Evolutionary conservation across 1,284 basidiomycete genomes (phyloP).

Genomic region (Tylopilus orsonianus): DNA sequence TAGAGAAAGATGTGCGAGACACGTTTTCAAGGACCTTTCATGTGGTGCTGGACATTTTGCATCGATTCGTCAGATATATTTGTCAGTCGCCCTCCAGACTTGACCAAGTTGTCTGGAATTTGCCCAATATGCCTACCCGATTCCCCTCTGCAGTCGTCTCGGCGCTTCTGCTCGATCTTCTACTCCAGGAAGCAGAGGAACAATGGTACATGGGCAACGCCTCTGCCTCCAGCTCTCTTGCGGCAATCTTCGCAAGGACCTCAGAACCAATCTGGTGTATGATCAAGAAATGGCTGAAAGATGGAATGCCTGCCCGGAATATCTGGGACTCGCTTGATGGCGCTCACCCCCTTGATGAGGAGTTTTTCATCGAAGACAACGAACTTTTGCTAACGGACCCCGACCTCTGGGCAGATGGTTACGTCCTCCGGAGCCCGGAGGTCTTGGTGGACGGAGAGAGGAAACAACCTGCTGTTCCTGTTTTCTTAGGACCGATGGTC

Average conservation of each 20-base stretch:
- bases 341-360: conserved; percentile 52
- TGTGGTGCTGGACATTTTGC: conserved; percentile 50
- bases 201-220: conserved; percentile 56
- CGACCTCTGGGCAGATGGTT: conserved; percentile 82
- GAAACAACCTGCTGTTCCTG: conserved; percentile 49
- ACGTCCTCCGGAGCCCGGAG: conserved; percentile 49
- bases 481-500: conserved; percentile 60
- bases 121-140: conserved; percentile 41
- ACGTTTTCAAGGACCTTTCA: conserved; percentile 57
- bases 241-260: conserved; percentile 59
- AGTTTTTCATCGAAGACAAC: conserved; percentile 81
- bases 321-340: conserved; percentile 33
- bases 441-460: conserved; percentile 33
- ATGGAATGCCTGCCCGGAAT: conserved; percentile 66
- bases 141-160: conserved; percentile 51
- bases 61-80: conserved; percentile 28
- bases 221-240: conserved; percentile 52
- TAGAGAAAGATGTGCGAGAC: conserved; percentile 58
- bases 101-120: conserved; percentile 40
- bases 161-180: conserved; percentile 58
- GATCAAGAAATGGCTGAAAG: conserved; percentile 69
- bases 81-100: conserved; percentile 32
- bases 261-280: conserved; percentile 75
- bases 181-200: conserved; percentile 56
- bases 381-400: conserved; percentile 63